A percentile compares a stretch with the other conserved stretches of the same genome.
Evolutionary conservation across 2,329 filamentous ascomycete species (phyloP).

Genomic region (Ascocoryne sarcoides): DNA sequence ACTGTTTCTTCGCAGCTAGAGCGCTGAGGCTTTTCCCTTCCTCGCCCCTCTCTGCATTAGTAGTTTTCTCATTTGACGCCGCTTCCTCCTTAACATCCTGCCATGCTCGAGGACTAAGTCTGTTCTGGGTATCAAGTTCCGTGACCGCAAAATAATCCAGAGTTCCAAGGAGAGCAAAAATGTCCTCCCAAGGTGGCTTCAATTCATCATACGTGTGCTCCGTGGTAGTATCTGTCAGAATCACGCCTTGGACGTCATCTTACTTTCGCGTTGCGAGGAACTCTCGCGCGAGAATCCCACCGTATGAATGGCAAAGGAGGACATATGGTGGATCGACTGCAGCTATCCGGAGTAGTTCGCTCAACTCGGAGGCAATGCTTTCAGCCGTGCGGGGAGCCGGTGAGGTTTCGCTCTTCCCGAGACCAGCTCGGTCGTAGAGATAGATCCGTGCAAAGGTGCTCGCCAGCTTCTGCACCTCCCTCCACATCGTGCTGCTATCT

Average conservation of each 20-base stretch:
- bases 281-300: slow-evolving; percentile 2
- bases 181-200: not conserved
- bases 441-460: not conserved
- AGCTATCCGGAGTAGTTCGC: not conserved
- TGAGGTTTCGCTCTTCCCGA: not conserved
- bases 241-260: slow-evolving; percentile 1
- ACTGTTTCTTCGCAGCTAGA: slow-evolving; percentile 13
- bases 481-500: not conserved
- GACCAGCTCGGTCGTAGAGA: slow-evolving; percentile 3
- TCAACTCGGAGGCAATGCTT: not conserved
- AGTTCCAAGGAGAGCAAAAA: not conserved
- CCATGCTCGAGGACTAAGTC: not conserved
- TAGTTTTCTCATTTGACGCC: not conserved
- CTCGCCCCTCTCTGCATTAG: not conserved
- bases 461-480: not conserved
- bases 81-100: too few species aligned
- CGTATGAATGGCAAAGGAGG: slow-evolving; percentile 1
- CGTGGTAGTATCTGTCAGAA: not conserved
- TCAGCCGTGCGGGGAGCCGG: not conserved
- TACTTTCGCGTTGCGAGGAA: not conserved
- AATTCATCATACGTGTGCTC: not conserved
- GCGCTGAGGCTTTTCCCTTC: not conserved
- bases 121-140: not conserved
- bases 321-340: slow-evolving; percentile 1
- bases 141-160: not conserved